Conservation (phyloP, 2,329 filamentous ascomycete species). For the Arthrobotrys entomopaga region DNA sequence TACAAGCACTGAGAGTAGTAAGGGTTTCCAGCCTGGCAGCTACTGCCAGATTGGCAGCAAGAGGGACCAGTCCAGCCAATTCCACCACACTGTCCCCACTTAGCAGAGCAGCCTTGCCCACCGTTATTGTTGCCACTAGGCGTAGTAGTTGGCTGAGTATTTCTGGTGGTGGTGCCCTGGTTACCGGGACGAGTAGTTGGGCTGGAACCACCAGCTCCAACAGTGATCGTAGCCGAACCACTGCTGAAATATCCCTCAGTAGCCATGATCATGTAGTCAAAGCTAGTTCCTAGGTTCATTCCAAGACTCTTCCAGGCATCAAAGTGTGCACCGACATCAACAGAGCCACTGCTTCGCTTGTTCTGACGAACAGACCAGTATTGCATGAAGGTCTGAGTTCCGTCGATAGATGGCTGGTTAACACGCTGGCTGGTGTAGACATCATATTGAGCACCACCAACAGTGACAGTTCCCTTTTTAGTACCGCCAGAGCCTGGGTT, state of each 20-base stretch:
- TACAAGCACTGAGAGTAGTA: constrained; percentile 58
- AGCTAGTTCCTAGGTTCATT: constrained; percentile 64
- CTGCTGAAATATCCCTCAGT: constrained; percentile 68
- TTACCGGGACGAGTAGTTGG: constrained; percentile 28
- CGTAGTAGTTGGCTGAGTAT: constrained; percentile 23
- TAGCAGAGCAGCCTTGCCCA: constrained; percentile 57
- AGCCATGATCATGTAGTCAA: constrained; percentile 69
- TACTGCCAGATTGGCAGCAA: constrained; percentile 60
- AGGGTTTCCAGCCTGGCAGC: constrained; percentile 60
- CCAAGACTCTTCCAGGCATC: constrained; percentile 67
- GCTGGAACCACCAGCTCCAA: constrained; percentile 57
- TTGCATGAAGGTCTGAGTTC: constrained; percentile 67
- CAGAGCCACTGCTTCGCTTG: constrained; percentile 67
- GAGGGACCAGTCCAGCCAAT: constrained; percentile 60
- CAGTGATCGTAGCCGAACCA: constrained; percentile 66
- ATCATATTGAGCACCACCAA: constrained; percentile 62
- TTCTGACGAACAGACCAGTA: constrained; percentile 67
- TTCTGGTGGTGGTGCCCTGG: neutral
- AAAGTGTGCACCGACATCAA: constrained; percentile 67
- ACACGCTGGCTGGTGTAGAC: constrained; percentile 62
- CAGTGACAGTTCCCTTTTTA: constrained; percentile 61
- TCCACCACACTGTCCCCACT: constrained; percentile 62
- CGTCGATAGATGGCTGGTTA: constrained; percentile 66
- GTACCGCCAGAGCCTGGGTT: constrained; percentile 60
- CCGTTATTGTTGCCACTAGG: constrained; percentile 3